Base-by-base conservation (phyloP, 306 rosid genomes). In the Fragaria iinumae region DNA sequence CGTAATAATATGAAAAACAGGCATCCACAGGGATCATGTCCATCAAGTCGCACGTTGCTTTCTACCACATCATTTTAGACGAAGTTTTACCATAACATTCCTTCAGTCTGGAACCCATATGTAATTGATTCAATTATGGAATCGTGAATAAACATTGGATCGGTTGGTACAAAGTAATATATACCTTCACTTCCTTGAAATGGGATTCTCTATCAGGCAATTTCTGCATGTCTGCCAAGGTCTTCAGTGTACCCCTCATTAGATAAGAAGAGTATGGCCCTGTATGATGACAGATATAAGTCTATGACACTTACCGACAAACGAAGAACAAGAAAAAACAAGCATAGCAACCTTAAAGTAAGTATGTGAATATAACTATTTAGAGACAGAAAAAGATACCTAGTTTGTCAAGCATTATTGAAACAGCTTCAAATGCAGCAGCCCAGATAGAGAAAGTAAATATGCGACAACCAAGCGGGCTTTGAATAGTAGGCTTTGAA, bases 161-260 rank as follows among this genome's bases (percentile, higher is more conserved):
- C 44, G 44, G 9, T 5, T 41, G 44, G 44, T 6, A 41, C 10
- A 41, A 3, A 41, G 44, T 41, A 41, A 41, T 6, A 4, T 41
- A 41, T 41, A 41, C 10, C 47, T 10, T 43, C 41, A 0, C 41
- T 38, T 89, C 90, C 81, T 88, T 86, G 72, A 86, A 90, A 32
- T 89, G 88, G 73, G 89, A 91, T 79, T 88, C 91, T 83, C 89
- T 90, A 77, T 89, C 92, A 8, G 91, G 84, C 56, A 89, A 82
- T 81, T 89, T 89, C 77, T 92, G 91, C 92, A 90, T 71, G 67
- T 89, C 93, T 76, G 85, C 90, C 84, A 90, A 70, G 86, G 84
- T 87, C 76, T 73, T 73, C 16, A 94, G 81, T 17, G 85, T 79
- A 74, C 88, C 91, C 74, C 80, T 84, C 93, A 90, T 83, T 52